Percentiles rank a stretch among this genome's conserved stretches.
Conservation (phyloP, 768 basidiomycete genomes). For the Podaxis sp. region DNA sequence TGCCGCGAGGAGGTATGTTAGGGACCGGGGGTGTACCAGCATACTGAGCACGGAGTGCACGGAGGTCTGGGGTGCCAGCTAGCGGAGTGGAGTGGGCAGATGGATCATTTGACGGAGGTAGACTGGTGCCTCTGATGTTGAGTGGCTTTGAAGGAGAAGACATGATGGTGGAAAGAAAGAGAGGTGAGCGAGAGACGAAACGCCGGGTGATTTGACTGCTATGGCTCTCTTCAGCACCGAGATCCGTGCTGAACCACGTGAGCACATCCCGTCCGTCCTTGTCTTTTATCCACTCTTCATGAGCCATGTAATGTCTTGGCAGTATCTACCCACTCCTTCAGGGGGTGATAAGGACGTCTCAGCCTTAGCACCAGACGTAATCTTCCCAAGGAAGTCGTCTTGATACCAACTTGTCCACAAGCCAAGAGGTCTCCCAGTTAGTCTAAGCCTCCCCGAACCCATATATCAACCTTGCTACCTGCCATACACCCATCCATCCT, state of each 20-base stretch:
- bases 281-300: background rate
- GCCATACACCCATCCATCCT: no score
- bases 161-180: slow-evolving; percentile 29
- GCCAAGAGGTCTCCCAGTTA: no score
- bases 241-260: no score
- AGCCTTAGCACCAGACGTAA: no score
- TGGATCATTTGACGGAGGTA: slow-evolving; percentile 14
- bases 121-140: slow-evolving; percentile 36
- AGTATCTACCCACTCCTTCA: background rate
- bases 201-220: background rate
- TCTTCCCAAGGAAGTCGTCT: no score
- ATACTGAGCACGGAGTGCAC: slow-evolving; percentile 62
- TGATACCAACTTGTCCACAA: no score
- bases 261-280: background rate
- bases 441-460: no score
- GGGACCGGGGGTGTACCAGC: slow-evolving; percentile 52
- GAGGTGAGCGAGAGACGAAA: background rate
- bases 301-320: background rate
- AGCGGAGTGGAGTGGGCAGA: slow-evolving; percentile 25
- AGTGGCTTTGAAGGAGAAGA: slow-evolving; percentile 54
- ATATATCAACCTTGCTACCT: no score
- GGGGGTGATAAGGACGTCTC: no score
- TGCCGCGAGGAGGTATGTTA: slow-evolving; percentile 45
- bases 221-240: no score
- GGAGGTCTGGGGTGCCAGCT: slow-evolving; percentile 60